Percentiles rank a stretch among this genome's conserved stretches.
Evolutionary conservation across 2,329 filamentous ascomycete species (phyloP).

Genomic region (Arachnomyces sp.): DNA sequence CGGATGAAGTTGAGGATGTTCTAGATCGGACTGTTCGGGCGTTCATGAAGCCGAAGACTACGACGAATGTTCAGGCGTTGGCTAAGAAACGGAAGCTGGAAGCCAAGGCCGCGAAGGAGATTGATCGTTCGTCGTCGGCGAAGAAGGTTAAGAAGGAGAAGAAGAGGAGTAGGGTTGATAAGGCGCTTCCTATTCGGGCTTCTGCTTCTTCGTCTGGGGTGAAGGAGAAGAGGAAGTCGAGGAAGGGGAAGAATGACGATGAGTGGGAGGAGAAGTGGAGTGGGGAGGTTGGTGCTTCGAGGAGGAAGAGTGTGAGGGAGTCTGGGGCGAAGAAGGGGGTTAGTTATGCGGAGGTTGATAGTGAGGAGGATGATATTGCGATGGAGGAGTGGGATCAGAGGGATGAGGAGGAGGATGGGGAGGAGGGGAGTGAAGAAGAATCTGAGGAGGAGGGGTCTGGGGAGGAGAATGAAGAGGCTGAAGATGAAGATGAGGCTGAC

Average conservation of each 20-base stretch:
- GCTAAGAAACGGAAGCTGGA: slow-evolving; percentile 38
- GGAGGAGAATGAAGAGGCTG: slow-evolving; percentile 16
- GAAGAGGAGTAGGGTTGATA: slow-evolving; percentile 14
- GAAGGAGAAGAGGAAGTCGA: slow-evolving; percentile 23
- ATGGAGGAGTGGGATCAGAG: slow-evolving; percentile 32
- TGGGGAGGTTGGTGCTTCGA: slow-evolving; percentile 22
- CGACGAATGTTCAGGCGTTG: slow-evolving; percentile 17
- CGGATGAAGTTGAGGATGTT: slow-evolving; percentile 65
- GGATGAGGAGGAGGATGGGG: slow-evolving; percentile 20
- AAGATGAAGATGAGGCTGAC: slow-evolving; percentile 15
- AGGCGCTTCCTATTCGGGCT: slow-evolving; percentile 14
- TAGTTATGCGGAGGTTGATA: slow-evolving; percentile 39
- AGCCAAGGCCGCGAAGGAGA: slow-evolving; percentile 18
- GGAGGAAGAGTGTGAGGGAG: slow-evolving; percentile 34
- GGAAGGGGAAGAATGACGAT: slow-evolving; percentile 32
- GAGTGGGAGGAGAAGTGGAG: slow-evolving; percentile 31
- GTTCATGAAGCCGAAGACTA: slow-evolving; percentile 53
- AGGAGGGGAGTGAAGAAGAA: slow-evolving; percentile 20
- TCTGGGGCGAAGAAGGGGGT: slow-evolving; percentile 25
- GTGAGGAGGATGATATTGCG: slow-evolving; percentile 37
- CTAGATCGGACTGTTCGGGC: slow-evolving; percentile 70
- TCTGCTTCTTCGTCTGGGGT: slow-evolving; percentile 26
- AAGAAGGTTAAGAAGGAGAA: slow-evolving; percentile 30
- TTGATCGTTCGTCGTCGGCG: slow-evolving; percentile 12
- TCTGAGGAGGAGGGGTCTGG: too few species aligned